Evolutionary conservation across 176 grass and related monocot species (phyloP), one percentile per base, ranked within the genome.

Genomic region (Paspalum notatum): DNA sequence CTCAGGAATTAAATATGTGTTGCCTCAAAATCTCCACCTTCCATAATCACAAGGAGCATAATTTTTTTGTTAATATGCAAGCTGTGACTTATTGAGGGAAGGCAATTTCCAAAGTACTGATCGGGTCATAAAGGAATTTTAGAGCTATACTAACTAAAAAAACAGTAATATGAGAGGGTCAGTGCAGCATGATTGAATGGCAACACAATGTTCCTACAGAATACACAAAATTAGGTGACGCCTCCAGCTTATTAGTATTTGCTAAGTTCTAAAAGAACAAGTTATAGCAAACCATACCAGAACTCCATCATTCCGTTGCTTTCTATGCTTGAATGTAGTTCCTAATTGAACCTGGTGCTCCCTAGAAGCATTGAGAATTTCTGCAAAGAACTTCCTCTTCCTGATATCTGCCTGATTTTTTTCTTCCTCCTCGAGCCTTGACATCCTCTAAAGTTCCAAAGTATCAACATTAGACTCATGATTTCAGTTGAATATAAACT

Each of bases 221-320:
- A 32, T 32, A 32, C 32, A 77, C 20, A 41, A 42, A 69, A 38
- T 68, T 46, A 71, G 46, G 38, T 70, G 24, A 8, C 22, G 32
- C 6, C 37, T 62, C 21, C 52, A 52, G 24, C 39, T 61, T 69
- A 18, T 54, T 48, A 57, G 32, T 32, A 32, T 32, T 32, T 63
- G 45, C 48, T 47, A 72, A 60, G 44, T 58, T 48, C 21, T 20
- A 80, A 80, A 82, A 27, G 13, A 68, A 52, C 66, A 26, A 16
- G 49, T 16, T 21, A 46, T 38, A 82, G 79, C 38, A 77, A 90
- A 53, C 13, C 62, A 48, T 78, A 99, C 96, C 96, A 82, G 82
- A 93, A 99, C 75, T 80, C 96, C 96, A 80, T 99, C 96, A 65
- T 99, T 99, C 78, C 92, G 81, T 62, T 95, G 96, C 60, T 99